These are phyloP conservation scores for Lentinula raphanica DNA, from an alignment of 768 basidiomycete genomes.

Conservation along the genomic window DNA sequence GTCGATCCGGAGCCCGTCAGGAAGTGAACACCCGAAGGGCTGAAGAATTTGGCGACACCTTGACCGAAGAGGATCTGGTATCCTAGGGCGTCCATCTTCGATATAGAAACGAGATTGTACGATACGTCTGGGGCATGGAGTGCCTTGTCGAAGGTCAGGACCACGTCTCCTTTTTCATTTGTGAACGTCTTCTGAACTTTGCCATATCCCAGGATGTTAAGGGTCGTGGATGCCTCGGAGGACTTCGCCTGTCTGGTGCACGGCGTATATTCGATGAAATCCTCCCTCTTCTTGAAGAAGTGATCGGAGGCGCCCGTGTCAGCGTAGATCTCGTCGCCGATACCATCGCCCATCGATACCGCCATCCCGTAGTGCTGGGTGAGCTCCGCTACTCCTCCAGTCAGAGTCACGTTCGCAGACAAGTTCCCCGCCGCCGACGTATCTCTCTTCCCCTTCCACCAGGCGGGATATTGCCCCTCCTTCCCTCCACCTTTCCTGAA, in stretches of 20 bases:
- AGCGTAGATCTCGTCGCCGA: background rate
- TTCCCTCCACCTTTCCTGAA: slow-evolving; percentile 23
- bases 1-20: slow-evolving; percentile 16
- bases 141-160: slow-evolving; percentile 16
- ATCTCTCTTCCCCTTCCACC: slow-evolving; percentile 11
- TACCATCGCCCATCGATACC: background rate
- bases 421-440: background rate
- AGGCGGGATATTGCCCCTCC: slow-evolving; percentile 17
- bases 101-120: slow-evolving; percentile 21
- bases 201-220: slow-evolving; percentile 19
- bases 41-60: slow-evolving; percentile 1
- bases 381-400: background rate
- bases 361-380: background rate
- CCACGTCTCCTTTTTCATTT: slow-evolving; percentile 4
- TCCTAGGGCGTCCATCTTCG: slow-evolving; percentile 12
- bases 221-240: slow-evolving; percentile 8
- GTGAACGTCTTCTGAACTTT: slow-evolving; percentile 9
- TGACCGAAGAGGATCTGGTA: slow-evolving; percentile 12
- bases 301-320: slow-evolving; percentile 22
- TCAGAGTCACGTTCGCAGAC: background rate
- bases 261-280: slow-evolving; percentile 14
- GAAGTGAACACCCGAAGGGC: background rate
- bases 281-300: slow-evolving; percentile 16
- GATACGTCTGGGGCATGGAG: slow-evolving; percentile 21
- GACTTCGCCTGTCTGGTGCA: slow-evolving; percentile 2